Percentiles rank a stretch among this genome's conserved stretches.
Conservation (phyloP, 2,329 filamentous ascomycete species). For the Podosphaera xanthii region DNA sequence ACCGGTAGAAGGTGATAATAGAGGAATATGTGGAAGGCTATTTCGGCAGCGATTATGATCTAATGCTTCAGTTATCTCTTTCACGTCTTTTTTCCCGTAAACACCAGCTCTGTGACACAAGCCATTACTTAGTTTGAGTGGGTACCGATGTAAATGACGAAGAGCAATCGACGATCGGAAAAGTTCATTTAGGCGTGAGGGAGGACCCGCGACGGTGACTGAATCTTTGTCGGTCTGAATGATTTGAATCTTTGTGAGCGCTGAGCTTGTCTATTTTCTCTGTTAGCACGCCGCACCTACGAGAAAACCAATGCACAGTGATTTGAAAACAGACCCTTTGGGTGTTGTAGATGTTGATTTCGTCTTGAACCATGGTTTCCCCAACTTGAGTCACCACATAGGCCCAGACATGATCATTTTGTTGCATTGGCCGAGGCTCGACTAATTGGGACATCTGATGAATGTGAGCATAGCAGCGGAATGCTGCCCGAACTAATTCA, state of each 20-base stretch:
- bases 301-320: not conserved
- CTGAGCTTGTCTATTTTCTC: not conserved
- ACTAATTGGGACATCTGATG: conserved; percentile 8
- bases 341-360: conserved; percentile 1
- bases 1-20: conserved; percentile 2
- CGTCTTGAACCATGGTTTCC: not conserved
- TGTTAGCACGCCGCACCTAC: not conserved
- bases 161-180: not conserved
- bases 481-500: conserved; percentile 41
- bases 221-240: conserved; percentile 1
- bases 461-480: conserved; percentile 21
- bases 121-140: conserved; percentile 1
- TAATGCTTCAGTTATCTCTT: not conserved
- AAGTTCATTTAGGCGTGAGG: conserved; percentile 1
- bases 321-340: not conserved
- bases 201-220: conserved; percentile 1
- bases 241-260: conserved; percentile 1
- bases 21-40: not conserved
- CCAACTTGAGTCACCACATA: conserved; percentile 1
- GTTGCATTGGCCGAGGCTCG: not conserved
- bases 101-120: conserved; percentile 1
- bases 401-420: not conserved
- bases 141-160: not conserved
- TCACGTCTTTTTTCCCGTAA: conserved; percentile 1
- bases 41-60: not conserved